Base-by-base conservation (phyloP, 1,139 yeast species). In the Magnusiomyces sp. region DNA sequence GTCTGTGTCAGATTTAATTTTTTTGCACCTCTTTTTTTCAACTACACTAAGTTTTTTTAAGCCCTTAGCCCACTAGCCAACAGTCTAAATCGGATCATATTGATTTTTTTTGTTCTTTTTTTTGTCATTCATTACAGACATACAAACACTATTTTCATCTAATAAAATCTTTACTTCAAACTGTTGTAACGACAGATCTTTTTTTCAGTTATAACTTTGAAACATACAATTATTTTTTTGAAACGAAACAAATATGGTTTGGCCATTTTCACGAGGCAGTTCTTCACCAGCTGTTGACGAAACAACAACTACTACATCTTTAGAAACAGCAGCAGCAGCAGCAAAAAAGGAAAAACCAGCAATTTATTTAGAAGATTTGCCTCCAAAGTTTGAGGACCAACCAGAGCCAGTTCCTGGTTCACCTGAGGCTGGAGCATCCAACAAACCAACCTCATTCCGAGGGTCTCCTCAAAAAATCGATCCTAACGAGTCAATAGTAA, bases 341-440 rank as follows among this genome's bases (percentile, higher is more conserved):
- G 27, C 3, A 2, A 29, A 27, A 11, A 34, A 16, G 3, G 7
- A 17, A 6, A 11, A 34, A 3, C 31, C 44, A 4, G 45, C 43
- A 27, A 34, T 33, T 31, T 42, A 58, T 23, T 59, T 66, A 7
- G 69, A 66, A 37, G 70, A 66, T 27, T 57, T 63, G 38, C 65
- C 67, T 19, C 68, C 69, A 9, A 62, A 61, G 47, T 63, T 63
- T 50, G 64, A 64, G 43, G 69, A 65, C 53, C 51, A 58, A 38
- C 57, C 49, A 1, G 57, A 52, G 42, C 34, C 40, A 7, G 34
- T 31, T 31, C 34, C 34, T 31, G 34, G 34, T 9, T 31, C 34
- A 31, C 34, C 9, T 9, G 13, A 9, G 11, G 34, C 10, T 31
- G 9, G 34, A 13, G 11, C 10, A 13, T 31, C 34, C 34, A 9